Base-by-base conservation (phyloP, 2,329 filamentous ascomycete species). In the Chaetomiaceae sp. region DNA sequence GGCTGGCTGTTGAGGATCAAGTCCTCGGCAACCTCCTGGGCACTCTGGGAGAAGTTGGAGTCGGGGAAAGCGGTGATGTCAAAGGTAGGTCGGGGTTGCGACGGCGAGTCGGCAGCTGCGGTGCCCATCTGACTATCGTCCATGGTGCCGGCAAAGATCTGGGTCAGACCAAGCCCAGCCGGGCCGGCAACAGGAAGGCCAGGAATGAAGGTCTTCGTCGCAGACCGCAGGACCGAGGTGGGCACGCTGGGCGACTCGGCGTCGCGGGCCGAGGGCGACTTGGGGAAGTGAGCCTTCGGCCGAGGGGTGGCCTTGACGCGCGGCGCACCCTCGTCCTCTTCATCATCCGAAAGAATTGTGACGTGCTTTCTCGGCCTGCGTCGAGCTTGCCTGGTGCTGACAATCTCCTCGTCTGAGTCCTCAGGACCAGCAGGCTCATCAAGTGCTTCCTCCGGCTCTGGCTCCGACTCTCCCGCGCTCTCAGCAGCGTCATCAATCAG, bases 61-160 rank as follows among this genome's bases (percentile, higher is more conserved):
- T 82, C 77, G 1, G 79, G 71, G 44, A 80, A 74, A 45, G 67
- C 66, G 29, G 76, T 71, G 24, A 48, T 48, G 38, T 78, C 73
- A 29, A 83, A 72, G 32, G 74, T 75, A 3, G 83, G 80, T 62
- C 81, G 76, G 49, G 72, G 64, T 38, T 68, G 65, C 24, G 71
- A 65, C 6, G 73, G 74, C 15, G 74, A 63, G 29, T 32, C 29
- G 26, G 56, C 57, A 26, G 59, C 54, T 15, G 55, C 52, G 12
- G 60, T 57, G 15, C 56, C 57, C 45, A 55, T 57, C 56, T 79
- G 75, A 55, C 74, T 79, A 62, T 71, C 81, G 38, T 86, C 88
- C 80, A 96, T 85, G 1, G 89, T 95, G 11, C 88, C 88, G 5
- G 86, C 86, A 61, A 95, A 96, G 52, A 93, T 91, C 58, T 95